These are phyloP conservation scores for maize (Zea mays) DNA, from an alignment of 176 grass and related monocot species.

Conservation along the genomic window Zm-B73-REFERENCE-NAM-5.0 NC_050096.1:222237501-222238000, in stretches of 20 bases:
- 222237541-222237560: neutral
- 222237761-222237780: neutral
- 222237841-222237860: neutral
- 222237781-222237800: neutral
- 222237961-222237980: too few relatives aligned
- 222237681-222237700: neutral
- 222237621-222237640: neutral
- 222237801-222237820: neutral
- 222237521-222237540: conserved; percentile 30
- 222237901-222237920: too few relatives aligned
- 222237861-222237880: neutral
- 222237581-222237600: conserved; percentile 27
- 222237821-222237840: neutral
- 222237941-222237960: too few relatives aligned
- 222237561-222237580: conserved; percentile 28
- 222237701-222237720: conserved; percentile 2
- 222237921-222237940: too few relatives aligned
- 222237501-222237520: conserved; percentile 33
- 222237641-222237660: neutral
- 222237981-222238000: too few relatives aligned
- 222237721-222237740: conserved; percentile 32
- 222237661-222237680: neutral
- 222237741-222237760: conserved; percentile 11
- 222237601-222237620: conserved; percentile 39
- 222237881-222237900: neutral